Conservation (phyloP, 2,329 filamentous ascomycete genomes). For the Neurospora crassa region DNA sequence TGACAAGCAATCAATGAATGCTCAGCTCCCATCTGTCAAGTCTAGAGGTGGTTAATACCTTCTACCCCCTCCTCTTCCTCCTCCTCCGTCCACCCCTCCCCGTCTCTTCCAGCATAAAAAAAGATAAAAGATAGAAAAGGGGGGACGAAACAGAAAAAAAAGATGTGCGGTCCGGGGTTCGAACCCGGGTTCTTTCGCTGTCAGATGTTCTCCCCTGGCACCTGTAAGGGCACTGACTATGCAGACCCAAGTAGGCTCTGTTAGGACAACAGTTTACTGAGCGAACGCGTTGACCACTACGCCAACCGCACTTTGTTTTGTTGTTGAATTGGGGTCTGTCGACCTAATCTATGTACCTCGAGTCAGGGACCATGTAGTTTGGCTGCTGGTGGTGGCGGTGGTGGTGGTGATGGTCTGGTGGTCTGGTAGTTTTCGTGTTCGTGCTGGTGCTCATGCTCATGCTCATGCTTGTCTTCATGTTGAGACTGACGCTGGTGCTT, state of each 20-base stretch:
- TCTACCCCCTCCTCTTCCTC: not conserved
- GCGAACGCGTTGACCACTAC: not conserved
- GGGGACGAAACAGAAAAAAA: not conserved
- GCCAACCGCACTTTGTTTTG: not conserved
- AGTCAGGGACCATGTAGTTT: not conserved
- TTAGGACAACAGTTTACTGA: not conserved
- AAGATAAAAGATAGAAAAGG: not conserved
- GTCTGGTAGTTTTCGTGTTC: not conserved
- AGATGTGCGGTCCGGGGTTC: not conserved
- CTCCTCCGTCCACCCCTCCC: not conserved
- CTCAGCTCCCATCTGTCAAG: no score
- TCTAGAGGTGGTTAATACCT: not conserved
- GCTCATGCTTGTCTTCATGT: not conserved
- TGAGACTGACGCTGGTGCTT: not conserved
- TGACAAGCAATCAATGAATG: no score
- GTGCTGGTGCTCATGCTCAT: not conserved
- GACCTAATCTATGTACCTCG: not conserved
- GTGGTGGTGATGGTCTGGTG: not conserved
- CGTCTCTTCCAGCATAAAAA: not conserved
- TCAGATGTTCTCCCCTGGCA: not conserved
- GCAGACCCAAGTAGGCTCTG: not conserved
- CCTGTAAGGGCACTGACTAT: not conserved
- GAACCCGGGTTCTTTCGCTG: not conserved
- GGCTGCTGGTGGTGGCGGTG: not conserved
- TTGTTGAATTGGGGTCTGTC: not conserved